A percentile compares a stretch with the other conserved stretches of the same genome.
Evolutionary conservation across 371 early-diverging fungal genomes (phyloP).

Genomic region (Saksenaea oblongispora): DNA sequence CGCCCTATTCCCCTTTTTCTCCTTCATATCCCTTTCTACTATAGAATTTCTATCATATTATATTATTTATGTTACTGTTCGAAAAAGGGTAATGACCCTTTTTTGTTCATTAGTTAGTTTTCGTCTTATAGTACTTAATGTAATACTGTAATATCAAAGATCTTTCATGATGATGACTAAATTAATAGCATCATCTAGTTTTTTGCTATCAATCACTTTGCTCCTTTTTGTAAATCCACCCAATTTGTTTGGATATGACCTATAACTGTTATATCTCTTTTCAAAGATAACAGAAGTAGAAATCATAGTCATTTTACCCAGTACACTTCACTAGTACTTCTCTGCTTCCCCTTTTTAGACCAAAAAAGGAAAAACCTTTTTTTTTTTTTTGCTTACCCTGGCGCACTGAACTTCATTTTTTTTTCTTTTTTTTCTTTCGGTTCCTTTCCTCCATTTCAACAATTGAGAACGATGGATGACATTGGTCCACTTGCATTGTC

Average conservation of each 20-base stretch:
- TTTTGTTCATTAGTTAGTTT: too few relatives aligned
- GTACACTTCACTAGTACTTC: too few relatives aligned
- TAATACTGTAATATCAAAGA: too few relatives aligned
- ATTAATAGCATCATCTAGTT: too few relatives aligned
- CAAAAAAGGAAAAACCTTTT: background rate
- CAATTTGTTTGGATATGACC: too few relatives aligned
- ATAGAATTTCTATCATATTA: background rate
- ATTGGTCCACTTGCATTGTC: constrained; percentile 17
- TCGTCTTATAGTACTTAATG: too few relatives aligned
- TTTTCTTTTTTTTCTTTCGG: background rate
- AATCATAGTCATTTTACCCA: background rate
- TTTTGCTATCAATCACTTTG: too few relatives aligned
- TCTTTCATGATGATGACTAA: too few relatives aligned
- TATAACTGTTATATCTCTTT: too few relatives aligned
- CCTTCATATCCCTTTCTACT: background rate
- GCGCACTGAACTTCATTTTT: background rate
- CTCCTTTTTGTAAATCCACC: too few relatives aligned
- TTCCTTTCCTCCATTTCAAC: background rate
- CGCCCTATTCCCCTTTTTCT: background rate
- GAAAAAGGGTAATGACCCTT: too few relatives aligned
- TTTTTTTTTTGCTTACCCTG: background rate
- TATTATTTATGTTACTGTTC: background rate
- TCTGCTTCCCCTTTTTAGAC: background rate
- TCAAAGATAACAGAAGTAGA: background rate
- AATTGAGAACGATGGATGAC: constrained; percentile 9